Base-by-base conservation (phyloP, 176 grass and related monocot species). In the Bothriochloa decipiens region DNA sequence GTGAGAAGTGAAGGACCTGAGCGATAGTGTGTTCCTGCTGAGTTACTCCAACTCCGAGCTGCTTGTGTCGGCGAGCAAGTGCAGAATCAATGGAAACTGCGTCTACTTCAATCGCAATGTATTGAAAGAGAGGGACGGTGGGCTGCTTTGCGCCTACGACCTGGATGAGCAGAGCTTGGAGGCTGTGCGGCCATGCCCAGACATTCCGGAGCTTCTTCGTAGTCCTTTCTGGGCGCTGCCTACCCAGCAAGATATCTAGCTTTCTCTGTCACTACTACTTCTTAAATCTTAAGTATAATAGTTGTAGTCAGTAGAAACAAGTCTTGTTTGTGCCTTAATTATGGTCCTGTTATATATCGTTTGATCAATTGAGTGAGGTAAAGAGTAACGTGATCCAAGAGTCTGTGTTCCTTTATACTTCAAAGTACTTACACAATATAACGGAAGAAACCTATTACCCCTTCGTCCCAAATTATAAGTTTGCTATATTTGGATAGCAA, bases 171-270 rank as follows among this genome's bases (percentile, higher is more conserved):
- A 47, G 6, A 67, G 41, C 26, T 0, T 65, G 16, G 17, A 80
- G 41, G 32, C 41, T 2, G 2, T 79, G 10, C 15, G 17, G 61
- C 77, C 77, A 2, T 79, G 77, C 26, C 40, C 2, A 0, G 37
- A 42, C 1, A 66, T 79, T 9, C 1, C 8, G 17, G 61, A 79
- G 5, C 61, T 66, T 61, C 10, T 43, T 4, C 1, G 57, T 15
- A 62, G 26, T 63, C 75, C 57, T 13, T 78, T 78, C 57, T 79
- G 77, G 77, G 32, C 49, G 26, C 9, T 79, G 40, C 62, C 77
- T 32, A 79, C 26, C 3, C 9, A 79, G 29, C 5, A 52, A 23
- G 11, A 61, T 23, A 60, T 1, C 1, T 60, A 60, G 55, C 5
- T 53, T 53, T 53, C 50, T 5, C 50, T 53, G 50, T 7, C 15